Base-by-base conservation (phyloP, 805 yeast species). In the Candida coleopterorum region DNA sequence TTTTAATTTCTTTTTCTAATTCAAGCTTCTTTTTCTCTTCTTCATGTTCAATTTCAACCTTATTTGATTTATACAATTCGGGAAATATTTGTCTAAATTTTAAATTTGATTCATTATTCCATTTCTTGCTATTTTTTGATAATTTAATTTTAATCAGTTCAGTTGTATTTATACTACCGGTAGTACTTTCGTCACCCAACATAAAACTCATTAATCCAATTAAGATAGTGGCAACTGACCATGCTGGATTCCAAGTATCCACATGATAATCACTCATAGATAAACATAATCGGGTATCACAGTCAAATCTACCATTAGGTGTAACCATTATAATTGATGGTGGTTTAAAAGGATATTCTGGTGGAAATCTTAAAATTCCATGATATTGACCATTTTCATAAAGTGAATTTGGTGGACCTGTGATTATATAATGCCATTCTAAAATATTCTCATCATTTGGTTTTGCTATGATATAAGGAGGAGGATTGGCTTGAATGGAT, bases 231-330 rank as follows among this genome's bases (percentile, higher is more conserved):
- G 86, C 70, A 18, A 89, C 96, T 30, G 88, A 79, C 97, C 97
- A 89, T 6, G 95, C 87, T 1, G 97, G 97, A 57, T 89, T 88
- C 97, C 97, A 89, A 1, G 83, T 67, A 56, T 88, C 93, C 3
- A 96, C 96, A 50, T 89, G 97, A 58, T 78, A 89, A 61, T 89
- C 97, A 50, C 94, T 81, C 82, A 89, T 88, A n/a, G 89, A 79
- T 33, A 89, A 66, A 61, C 97, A 89, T 18, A 89, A 69, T 33
- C 96, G 67, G 3, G 87, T 79, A 55, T 85, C 85, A 39, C 87
- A 74, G 40, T 79, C 76, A 56, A 89, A 89, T 34, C 96, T 69
- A 4, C 96, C 97, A 49, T 81, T 84, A 4, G 97, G 96, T 0
- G 97, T 89, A 31, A 79, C 65, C 85, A 89, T 87, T 39, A 85